Base-by-base conservation (phyloP, 1,284 basidiomycete species). In the Ustilago cynodontis region DNA sequence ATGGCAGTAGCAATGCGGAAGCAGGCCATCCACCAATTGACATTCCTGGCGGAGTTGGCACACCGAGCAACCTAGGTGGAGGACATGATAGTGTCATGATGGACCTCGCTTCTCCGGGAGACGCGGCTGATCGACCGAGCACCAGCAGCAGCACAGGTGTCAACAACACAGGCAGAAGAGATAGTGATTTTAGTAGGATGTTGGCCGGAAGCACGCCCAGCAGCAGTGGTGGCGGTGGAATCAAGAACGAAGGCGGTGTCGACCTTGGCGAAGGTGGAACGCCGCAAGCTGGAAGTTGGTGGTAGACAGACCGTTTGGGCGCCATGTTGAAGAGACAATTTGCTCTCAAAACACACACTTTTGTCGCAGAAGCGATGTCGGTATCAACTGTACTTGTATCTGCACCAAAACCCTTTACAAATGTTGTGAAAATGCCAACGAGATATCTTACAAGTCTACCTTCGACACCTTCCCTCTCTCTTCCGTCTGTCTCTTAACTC, bases 221-320 rank as follows among this genome's bases (percentile, higher is more conserved):
- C 14, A 59, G 52, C 31, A 26, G 24, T 47, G 39, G 45, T 4
- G 43, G 54, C 5, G 28, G 22, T 14, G 31, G 43, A 16, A 11
- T 13, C 0, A 41, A 24, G 7, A 49, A 31, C 18, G 26, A 31
- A 11, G 43, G 16, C 2, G 26, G 28, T 28, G 39, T 73, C 1
- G 58, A 73, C 52, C 22, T 75, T 18, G 65, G 47, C 9, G 65
- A 77, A 22, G 69, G 60, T 0, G 65, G 59, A 14, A 77, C 74
- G 7, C 74, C 74, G 1, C 69, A 77, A 50, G 68, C 61, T 14
- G 69, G 65, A 1, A 71, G 69, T 26, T 77, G 74, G 74, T 77
- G 69, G 69, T 77, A 51, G 50, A 26, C 0, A n/a, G 2, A 11
- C 29, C 13, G 5, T 5, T 10, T 11, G 24, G 11, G 31, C 31